A percentile compares a stretch with the other conserved stretches of the same genome.
Evolutionary conservation across 2,329 filamentous ascomycete species (phyloP).

Genomic region (Paraphoma sp.): DNA sequence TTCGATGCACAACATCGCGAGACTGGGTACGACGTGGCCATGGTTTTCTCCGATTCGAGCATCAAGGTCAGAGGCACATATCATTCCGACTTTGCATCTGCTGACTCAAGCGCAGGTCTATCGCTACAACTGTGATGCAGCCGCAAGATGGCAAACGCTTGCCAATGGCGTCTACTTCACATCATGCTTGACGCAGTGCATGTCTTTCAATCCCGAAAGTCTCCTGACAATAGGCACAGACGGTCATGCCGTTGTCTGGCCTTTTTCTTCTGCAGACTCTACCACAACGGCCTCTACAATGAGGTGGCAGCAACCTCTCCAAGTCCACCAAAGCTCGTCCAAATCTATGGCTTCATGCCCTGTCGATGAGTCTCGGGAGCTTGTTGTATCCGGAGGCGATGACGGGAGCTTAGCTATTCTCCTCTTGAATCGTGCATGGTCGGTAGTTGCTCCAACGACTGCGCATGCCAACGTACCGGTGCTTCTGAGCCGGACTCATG

Average conservation of each 20-base stretch:
- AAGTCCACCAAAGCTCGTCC: slow-evolving; percentile 80
- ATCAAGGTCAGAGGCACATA: slow-evolving; percentile 58
- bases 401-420: slow-evolving; percentile 76
- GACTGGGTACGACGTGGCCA: slow-evolving; percentile 64
- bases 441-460: slow-evolving; percentile 24
- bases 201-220: slow-evolving; percentile 45
- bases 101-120: slow-evolving; percentile 51
- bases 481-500: slow-evolving; percentile 67
- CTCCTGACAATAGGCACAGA: slow-evolving; percentile 81
- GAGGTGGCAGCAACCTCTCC: slow-evolving; percentile 29
- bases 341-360: slow-evolving; percentile 60
- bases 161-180: slow-evolving; percentile 54
- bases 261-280: slow-evolving; percentile 28
- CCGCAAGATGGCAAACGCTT: slow-evolving; percentile 45
- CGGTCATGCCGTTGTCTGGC: slow-evolving; percentile 73
- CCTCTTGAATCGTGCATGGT: background rate
- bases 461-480: slow-evolving; percentile 30
- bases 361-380: slow-evolving; percentile 41
- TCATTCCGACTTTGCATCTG: slow-evolving; percentile 1
- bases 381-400: slow-evolving; percentile 82
- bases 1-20: slow-evolving; percentile 65
- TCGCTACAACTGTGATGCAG: slow-evolving; percentile 36
- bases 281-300: slow-evolving; percentile 32
- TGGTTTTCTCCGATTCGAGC: slow-evolving; percentile 85
- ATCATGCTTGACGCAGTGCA: slow-evolving; percentile 73